Percentiles rank a stretch among this genome's conserved stretches.
These are phyloP conservation scores for Candida yuanshanica DNA, from an alignment of 805 yeast genomes.

Conservation along the genomic window DNA sequence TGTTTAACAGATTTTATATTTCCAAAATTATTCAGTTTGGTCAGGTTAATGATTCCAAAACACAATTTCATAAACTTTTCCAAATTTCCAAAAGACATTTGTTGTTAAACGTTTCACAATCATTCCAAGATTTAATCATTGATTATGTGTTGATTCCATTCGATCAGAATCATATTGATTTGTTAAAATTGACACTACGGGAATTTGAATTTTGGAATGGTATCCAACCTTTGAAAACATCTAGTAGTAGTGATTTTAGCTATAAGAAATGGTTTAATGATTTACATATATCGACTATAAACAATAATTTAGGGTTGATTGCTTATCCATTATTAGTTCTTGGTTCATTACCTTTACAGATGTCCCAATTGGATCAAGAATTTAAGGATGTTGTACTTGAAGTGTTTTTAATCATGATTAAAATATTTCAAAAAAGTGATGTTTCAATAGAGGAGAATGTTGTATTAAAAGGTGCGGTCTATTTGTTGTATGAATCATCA, in stretches of 20 bases:
- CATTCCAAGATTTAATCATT: slow-evolving; percentile 43
- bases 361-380: slow-evolving; percentile 2
- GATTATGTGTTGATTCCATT: slow-evolving; percentile 39
- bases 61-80: slow-evolving; percentile 25
- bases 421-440: slow-evolving; percentile 1
- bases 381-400: slow-evolving; percentile 5
- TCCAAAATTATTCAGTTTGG: slow-evolving; percentile 15
- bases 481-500: slow-evolving; percentile 6
- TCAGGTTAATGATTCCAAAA: slow-evolving; percentile 4
- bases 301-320: slow-evolving; percentile 47
- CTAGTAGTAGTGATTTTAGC: slow-evolving; percentile 1
- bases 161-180: slow-evolving; percentile 36
- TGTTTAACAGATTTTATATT: slow-evolving; percentile 37
- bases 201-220: slow-evolving; percentile 33
- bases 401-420: slow-evolving; percentile 8
- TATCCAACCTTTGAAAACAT: slow-evolving; percentile 5
- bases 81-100: slow-evolving; percentile 42
- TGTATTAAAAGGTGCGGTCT: slow-evolving; percentile 9
- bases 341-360: slow-evolving; percentile 5
- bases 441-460: slow-evolving; percentile 5
- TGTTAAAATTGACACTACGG: slow-evolving; percentile 40
- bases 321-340: slow-evolving; percentile 36
- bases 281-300: slow-evolving; percentile 28
- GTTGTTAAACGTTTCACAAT: slow-evolving; percentile 44
- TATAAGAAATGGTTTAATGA: slow-evolving; percentile 3